phyloP scores from a whole-genome alignment of 2,329 filamentous ascomycete genomes.

The Grosmannia serpens region DNA sequence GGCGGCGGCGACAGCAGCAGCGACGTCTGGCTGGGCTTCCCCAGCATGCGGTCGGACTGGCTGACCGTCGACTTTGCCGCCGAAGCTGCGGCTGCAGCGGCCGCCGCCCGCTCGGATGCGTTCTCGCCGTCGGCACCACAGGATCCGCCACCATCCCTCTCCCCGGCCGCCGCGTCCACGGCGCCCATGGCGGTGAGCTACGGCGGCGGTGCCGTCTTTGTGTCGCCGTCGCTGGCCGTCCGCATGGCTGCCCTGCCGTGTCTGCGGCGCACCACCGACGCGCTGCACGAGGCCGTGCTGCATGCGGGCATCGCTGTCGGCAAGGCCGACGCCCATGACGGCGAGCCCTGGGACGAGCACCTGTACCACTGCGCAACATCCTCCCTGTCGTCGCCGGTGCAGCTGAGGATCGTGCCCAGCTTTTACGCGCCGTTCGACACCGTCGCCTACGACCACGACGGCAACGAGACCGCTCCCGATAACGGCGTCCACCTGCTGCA shows the following conservation, averaged over 20 bases:
- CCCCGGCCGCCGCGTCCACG: background rate
- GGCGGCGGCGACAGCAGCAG: constrained; percentile 15
- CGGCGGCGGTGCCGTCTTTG: constrained; percentile 32
- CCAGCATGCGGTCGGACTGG: constrained; percentile 33
- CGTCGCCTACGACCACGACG: constrained; percentile 17
- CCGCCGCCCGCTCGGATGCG: background rate
- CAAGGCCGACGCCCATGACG: constrained; percentile 9
- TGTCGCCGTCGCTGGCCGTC: constrained; percentile 24
- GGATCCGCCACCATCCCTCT: background rate
- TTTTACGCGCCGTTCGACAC: constrained; percentile 28
- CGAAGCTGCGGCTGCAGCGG: background rate
- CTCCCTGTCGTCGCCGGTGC: constrained; percentile 14
- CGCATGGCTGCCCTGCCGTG: constrained; percentile 26
- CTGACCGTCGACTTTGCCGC: constrained; percentile 17
- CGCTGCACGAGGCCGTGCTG: background rate
- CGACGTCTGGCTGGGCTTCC: constrained; percentile 30
- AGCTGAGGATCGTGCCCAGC: constrained; percentile 30
- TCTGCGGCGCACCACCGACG: constrained; percentile 12
- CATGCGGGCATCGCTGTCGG: constrained; percentile 1
- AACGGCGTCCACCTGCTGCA: constrained; percentile 16
- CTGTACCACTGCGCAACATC: constrained; percentile 28
- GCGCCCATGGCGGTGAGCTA: constrained; percentile 23
- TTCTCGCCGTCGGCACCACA: background rate
- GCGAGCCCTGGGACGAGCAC: constrained; percentile 26
- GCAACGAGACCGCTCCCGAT: constrained; percentile 10